These are phyloP conservation scores for Erodium trifolium DNA, from an alignment of 441 rosid species.

Conservation along the genomic window DNA sequence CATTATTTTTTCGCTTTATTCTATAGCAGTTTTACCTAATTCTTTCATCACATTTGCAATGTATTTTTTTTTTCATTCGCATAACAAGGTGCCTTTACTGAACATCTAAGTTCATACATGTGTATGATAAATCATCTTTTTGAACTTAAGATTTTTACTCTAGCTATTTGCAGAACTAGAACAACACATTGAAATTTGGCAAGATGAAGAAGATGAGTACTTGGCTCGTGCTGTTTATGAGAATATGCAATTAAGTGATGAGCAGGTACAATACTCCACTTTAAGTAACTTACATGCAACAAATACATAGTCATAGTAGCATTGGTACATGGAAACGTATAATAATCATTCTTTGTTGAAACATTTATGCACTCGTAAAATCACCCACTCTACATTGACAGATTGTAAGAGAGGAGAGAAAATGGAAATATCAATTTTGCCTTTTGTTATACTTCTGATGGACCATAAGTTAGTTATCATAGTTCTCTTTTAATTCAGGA, in stretches of 20 bases:
- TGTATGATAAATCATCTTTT: constrained; percentile 19
- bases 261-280: constrained; percentile 33
- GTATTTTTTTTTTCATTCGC: background rate
- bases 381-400: background rate
- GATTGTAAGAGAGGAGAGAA: background rate
- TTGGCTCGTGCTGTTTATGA: constrained; percentile 68
- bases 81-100: background rate
- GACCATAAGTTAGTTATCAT: background rate
- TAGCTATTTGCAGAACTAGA: constrained; percentile 37
- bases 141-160: constrained; percentile 24
- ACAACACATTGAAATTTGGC: constrained; percentile 46
- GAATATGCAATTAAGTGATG: constrained; percentile 60
- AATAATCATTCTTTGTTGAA: background rate
- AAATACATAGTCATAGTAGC: background rate
- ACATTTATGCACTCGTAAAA: background rate
- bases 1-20: background rate
- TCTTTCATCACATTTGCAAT: background rate
- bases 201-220: constrained; percentile 78
- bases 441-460: background rate
- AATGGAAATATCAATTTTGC: background rate
- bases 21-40: background rate
- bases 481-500: too few species aligned
- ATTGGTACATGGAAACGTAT: background rate
- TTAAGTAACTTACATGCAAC: background rate
- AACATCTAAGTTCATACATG: background rate